A percentile compares a stretch with the other conserved stretches of the same genome.
Conservation (phyloP, 192 early-diverging fungal species). For the Backusella tarrabulga region DNA sequence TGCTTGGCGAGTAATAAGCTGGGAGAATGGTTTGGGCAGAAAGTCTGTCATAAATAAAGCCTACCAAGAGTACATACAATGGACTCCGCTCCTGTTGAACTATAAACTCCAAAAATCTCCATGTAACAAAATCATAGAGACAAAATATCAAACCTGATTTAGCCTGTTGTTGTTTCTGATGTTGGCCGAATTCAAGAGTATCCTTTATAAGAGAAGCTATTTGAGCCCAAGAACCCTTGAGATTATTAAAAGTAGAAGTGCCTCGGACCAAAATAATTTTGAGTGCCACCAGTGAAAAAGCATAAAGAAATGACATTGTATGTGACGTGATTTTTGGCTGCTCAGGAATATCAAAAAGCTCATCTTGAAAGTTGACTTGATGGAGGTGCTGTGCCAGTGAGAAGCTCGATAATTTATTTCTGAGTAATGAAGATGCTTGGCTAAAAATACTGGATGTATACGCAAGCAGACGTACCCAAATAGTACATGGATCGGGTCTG, state of each 20-base stretch:
- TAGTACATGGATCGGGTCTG: constrained; percentile 12
- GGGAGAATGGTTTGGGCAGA: not conserved
- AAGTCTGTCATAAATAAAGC: constrained; percentile 44
- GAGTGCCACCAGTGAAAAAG: constrained; percentile 49
- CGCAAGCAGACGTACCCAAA: constrained; percentile 27
- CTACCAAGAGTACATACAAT: constrained; percentile 41
- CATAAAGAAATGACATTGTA: constrained; percentile 31
- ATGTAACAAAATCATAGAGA: constrained; percentile 41
- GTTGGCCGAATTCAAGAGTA: constrained; percentile 36
- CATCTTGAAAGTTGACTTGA: not conserved
- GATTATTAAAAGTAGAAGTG: constrained; percentile 38
- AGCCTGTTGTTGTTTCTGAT: constrained; percentile 10
- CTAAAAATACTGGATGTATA: constrained; percentile 22
- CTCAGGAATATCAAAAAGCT: constrained; percentile 9
- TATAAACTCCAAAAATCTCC: constrained; percentile 57
- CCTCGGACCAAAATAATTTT: constrained; percentile 53
- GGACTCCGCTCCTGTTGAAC: constrained; percentile 42
- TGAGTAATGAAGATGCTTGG: constrained; percentile 17
- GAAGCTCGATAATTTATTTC: constrained; percentile 16
- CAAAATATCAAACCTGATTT: not conserved
- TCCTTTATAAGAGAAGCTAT: constrained; percentile 40
- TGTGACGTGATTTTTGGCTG: constrained; percentile 2
- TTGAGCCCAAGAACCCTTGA: constrained; percentile 42
- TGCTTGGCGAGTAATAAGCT: not conserved
- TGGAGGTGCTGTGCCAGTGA: constrained; percentile 17